Percentiles rank a stretch among this genome's conserved stretches.
These are phyloP conservation scores for Pulveroboletus sp. DNA, from an alignment of 1,284 basidiomycete species.

Conservation along the genomic window DNA sequence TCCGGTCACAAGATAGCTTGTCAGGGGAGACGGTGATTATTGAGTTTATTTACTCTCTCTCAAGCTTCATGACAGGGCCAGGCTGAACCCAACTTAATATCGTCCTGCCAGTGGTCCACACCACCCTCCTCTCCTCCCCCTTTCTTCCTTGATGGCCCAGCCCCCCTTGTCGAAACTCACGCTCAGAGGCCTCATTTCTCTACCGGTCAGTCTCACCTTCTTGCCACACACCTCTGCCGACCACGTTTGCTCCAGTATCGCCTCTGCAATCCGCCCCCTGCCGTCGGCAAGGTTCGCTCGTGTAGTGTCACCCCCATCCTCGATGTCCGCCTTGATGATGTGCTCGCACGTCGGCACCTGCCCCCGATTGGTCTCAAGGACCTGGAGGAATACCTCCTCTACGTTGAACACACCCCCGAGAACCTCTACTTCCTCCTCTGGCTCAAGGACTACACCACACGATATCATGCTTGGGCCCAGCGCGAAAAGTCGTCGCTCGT, in stretches of 20 bases:
- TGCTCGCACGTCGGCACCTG: slow-evolving; percentile 65
- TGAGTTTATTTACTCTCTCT: too few relatives aligned
- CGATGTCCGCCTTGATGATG: slow-evolving; percentile 61
- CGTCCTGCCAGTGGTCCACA: too few relatives aligned
- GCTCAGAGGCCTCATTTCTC: slow-evolving; percentile 42
- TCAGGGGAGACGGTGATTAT: too few relatives aligned
- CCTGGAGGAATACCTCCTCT: slow-evolving; percentile 76
- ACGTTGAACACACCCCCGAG: slow-evolving; percentile 65
- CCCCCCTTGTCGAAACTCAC: slow-evolving; percentile 48
- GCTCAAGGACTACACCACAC: slow-evolving; percentile 61
- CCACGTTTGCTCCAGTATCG: slow-evolving; percentile 40
- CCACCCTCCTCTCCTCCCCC: not conserved
- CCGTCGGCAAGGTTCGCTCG: slow-evolving; percentile 60
- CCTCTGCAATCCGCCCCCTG: slow-evolving; percentile 64
- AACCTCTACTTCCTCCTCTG: slow-evolving; percentile 77
- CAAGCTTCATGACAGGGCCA: too few relatives aligned
- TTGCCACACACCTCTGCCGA: not conserved
- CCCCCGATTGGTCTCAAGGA: slow-evolving; percentile 76
- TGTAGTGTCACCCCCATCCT: slow-evolving; percentile 57
- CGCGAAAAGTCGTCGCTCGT: slow-evolving; percentile 40
- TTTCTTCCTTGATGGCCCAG: slow-evolving; percentile 21
- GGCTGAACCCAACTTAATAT: too few relatives aligned
- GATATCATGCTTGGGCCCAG: slow-evolving; percentile 55
- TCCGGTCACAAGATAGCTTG: too few relatives aligned
- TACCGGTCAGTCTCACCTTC: slow-evolving; percentile 40